A percentile compares a stretch with the other conserved stretches of the same genome.
Conservation (phyloP, 257 asterid species). For the Lantana camara region DNA sequence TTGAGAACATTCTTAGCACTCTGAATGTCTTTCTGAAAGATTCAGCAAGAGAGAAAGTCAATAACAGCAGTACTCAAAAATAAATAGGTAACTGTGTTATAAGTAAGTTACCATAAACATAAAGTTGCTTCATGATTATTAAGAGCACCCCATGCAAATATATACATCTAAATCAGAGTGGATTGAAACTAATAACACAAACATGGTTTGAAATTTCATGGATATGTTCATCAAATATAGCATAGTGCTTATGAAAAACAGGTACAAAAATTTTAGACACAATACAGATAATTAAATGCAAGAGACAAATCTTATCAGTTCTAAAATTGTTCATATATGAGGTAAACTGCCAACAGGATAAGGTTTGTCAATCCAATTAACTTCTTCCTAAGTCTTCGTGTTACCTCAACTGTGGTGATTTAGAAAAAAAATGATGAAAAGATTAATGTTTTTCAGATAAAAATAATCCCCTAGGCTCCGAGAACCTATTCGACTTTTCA, state of each 20-base stretch:
- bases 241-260: slow-evolving; percentile 1
- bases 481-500: slow-evolving; percentile 9
- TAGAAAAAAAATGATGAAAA: no score
- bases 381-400: slow-evolving; percentile 17
- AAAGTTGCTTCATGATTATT: slow-evolving; percentile 19
- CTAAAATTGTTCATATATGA: slow-evolving; percentile 7
- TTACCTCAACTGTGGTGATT: no score
- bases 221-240: slow-evolving; percentile 13
- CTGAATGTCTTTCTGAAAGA: slow-evolving; percentile 64
- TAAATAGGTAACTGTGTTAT: not conserved
- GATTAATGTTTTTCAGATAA: no score
- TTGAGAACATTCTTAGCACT: slow-evolving; percentile 65
- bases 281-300: slow-evolving; percentile 20
- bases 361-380: slow-evolving; percentile 6
- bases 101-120: slow-evolving; percentile 19
- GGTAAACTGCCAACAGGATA: slow-evolving; percentile 13
- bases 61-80: slow-evolving; percentile 22
- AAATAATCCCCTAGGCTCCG: no score
- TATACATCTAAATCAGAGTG: slow-evolving; percentile 10
- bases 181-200: slow-evolving; percentile 13
- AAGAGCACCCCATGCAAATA: not conserved
- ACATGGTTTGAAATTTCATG: slow-evolving; percentile 6
- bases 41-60: slow-evolving; percentile 33
- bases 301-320: slow-evolving; percentile 3
- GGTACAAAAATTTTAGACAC: not conserved